Conservation (phyloP, 2,329 filamentous ascomycete genomes). For the Cladobotryum protrusum region DNA sequence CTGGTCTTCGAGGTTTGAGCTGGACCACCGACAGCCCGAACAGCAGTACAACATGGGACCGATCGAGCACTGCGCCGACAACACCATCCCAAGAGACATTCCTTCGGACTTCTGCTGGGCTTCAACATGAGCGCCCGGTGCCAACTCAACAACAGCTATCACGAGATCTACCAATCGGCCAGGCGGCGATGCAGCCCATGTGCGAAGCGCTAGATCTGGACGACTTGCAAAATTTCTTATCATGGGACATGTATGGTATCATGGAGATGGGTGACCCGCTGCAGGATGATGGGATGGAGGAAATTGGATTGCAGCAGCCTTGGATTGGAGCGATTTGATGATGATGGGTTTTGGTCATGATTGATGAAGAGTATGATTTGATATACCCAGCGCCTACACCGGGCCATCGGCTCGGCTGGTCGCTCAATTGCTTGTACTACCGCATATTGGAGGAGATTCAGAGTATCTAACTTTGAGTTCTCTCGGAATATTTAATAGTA, state of each 20-base stretch:
- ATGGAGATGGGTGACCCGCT: slow-evolving; percentile 34
- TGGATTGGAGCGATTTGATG: slow-evolving; percentile 7
- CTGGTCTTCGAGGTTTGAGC: slow-evolving; percentile 11
- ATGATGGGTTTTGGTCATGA: background rate
- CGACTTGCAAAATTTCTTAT: slow-evolving; percentile 33
- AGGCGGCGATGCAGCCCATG: slow-evolving; percentile 22
- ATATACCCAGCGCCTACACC: too few species aligned
- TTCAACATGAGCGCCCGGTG: slow-evolving; percentile 33
- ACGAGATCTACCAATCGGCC: background rate
- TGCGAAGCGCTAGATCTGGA: slow-evolving; percentile 31
- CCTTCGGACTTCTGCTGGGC: slow-evolving; percentile 20
- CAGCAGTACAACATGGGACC: slow-evolving; percentile 20
- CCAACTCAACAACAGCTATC: slow-evolving; percentile 3
- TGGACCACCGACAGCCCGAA: slow-evolving; percentile 20
- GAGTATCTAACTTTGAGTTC: too few species aligned
- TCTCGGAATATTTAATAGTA: too few species aligned
- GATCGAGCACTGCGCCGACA: slow-evolving; percentile 21
- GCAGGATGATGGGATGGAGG: slow-evolving; percentile 30
- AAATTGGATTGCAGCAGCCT: slow-evolving; percentile 21
- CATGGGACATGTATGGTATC: slow-evolving; percentile 36
- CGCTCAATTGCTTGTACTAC: too few species aligned
- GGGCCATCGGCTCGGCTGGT: too few species aligned
- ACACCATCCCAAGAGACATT: slow-evolving; percentile 19
- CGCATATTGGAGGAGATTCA: too few species aligned
- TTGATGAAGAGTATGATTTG: too few species aligned